Evolutionary conservation across 208 protist species (phyloP).

Genomic region (Crithidia fasciculata): DNA sequence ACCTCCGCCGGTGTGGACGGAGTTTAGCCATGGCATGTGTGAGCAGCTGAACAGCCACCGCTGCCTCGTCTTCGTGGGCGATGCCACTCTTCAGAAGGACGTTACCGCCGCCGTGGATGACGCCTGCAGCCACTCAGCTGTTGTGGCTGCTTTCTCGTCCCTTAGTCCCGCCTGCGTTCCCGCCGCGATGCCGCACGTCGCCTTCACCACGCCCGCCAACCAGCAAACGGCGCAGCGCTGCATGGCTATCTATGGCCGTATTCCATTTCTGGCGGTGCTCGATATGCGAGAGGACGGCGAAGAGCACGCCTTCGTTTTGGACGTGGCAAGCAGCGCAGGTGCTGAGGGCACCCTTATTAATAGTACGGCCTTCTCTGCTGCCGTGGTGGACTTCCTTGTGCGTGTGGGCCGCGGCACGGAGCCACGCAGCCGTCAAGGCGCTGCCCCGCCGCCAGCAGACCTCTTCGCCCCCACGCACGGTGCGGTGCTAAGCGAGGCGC

Average conservation of each 20-base stretch:
- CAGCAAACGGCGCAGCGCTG: slow-evolving; percentile 35
- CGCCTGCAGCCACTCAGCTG: slow-evolving; percentile 5
- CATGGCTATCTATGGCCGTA: slow-evolving; percentile 39
- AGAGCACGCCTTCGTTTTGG: slow-evolving; percentile 32
- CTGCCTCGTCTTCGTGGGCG: slow-evolving; percentile 28
- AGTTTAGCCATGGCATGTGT: slow-evolving; percentile 23
- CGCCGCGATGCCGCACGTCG: slow-evolving; percentile 23
- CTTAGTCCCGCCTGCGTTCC: not conserved
- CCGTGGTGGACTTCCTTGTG: slow-evolving; percentile 30
- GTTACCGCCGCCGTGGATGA: slow-evolving; percentile 9
- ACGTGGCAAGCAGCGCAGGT: not conserved
- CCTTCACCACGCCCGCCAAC: slow-evolving; percentile 26
- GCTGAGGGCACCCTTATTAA: not conserved
- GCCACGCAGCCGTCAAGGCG: slow-evolving; percentile 48
- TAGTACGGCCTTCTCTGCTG: not conserved
- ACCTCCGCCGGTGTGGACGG: slow-evolving; percentile 19
- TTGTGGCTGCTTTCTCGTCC: slow-evolving; percentile 1
- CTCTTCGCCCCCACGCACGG: slow-evolving; percentile 37
- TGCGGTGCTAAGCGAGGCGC: slow-evolving; percentile 36
- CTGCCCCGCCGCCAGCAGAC: slow-evolving; percentile 31
- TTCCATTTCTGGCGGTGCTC: slow-evolving; percentile 39
- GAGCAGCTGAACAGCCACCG: slow-evolving; percentile 22
- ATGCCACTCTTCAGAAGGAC: not conserved
- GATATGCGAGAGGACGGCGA: slow-evolving; percentile 51
- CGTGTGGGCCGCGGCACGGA: slow-evolving; percentile 32